A percentile compares a stretch with the other conserved stretches of the same genome.
These are phyloP conservation scores for Fusarium sp. DNA, from an alignment of 2,329 filamentous ascomycete species.

Conservation along the genomic window DNA sequence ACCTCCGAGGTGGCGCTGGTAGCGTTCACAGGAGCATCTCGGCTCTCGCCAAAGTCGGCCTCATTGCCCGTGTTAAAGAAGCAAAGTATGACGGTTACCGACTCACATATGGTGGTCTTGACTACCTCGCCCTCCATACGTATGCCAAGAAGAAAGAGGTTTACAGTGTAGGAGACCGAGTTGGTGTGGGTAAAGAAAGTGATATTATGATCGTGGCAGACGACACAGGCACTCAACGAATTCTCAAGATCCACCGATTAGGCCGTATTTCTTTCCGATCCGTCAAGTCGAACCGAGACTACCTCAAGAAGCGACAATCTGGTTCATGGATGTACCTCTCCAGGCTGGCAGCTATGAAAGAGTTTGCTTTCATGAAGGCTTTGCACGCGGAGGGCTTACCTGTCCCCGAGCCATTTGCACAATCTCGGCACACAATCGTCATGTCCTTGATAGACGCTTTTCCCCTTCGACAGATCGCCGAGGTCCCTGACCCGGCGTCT, in stretches of 20 bases:
- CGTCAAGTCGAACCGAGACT: slow-evolving; percentile 95
- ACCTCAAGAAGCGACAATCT: slow-evolving; percentile 81
- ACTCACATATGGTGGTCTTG: slow-evolving; percentile 93
- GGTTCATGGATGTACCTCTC: slow-evolving; percentile 99
- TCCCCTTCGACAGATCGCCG: slow-evolving; percentile 87
- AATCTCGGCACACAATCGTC: slow-evolving; percentile 94
- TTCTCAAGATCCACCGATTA: slow-evolving; percentile 95
- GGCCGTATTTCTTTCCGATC: slow-evolving; percentile 97
- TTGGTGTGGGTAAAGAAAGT: slow-evolving; percentile 97
- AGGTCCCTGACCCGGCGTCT: slow-evolving; percentile 83
- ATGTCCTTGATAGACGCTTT: slow-evolving; percentile 96
- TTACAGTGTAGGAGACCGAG: slow-evolving; percentile 93
- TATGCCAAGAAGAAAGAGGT: slow-evolving; percentile 83
- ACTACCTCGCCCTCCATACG: slow-evolving; percentile 95
- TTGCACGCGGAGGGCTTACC: slow-evolving; percentile 86
- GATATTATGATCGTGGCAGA: slow-evolving; percentile 96
- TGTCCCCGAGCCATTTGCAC: slow-evolving; percentile 87
- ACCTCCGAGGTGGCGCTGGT: slow-evolving; percentile 79
- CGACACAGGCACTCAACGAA: slow-evolving; percentile 77
- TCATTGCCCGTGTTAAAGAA: slow-evolving; percentile 94
- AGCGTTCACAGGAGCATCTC: slow-evolving; percentile 91
- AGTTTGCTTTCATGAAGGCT: slow-evolving; percentile 93
- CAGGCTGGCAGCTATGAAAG: slow-evolving; percentile 89
- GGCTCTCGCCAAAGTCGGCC: slow-evolving; percentile 86
- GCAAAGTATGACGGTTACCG: slow-evolving; percentile 98